Conservation (phyloP, 2,329 filamentous ascomycete genomes). For the Xylariomycetidae sp. region DNA sequence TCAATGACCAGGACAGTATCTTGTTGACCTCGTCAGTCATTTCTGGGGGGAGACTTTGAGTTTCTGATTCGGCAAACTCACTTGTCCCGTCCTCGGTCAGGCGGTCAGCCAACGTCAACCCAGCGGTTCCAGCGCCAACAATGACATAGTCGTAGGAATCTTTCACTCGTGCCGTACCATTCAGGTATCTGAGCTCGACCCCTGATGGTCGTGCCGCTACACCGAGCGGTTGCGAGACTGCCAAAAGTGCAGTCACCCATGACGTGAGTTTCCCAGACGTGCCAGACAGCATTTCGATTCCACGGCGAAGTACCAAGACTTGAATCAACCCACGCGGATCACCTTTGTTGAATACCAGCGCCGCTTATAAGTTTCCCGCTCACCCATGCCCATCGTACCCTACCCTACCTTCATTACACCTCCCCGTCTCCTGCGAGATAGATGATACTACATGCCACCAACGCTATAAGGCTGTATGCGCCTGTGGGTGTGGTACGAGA, state of each 20-base stretch:
- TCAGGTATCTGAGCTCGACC: neutral
- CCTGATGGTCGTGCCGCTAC: neutral
- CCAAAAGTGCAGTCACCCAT: neutral
- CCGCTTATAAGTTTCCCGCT: too few relatives aligned
- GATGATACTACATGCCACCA: neutral
- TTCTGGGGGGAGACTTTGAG: neutral
- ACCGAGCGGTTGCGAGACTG: neutral
- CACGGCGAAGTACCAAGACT: neutral
- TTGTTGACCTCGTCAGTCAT: slow-evolving; percentile 6
- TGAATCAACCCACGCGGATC: neutral
- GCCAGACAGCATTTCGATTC: neutral
- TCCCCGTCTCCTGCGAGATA: too few relatives aligned
- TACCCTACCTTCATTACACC: too few relatives aligned
- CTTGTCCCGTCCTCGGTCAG: slow-evolving; percentile 22
- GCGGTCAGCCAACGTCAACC: slow-evolving; percentile 22
- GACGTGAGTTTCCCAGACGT: neutral
- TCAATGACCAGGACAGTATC: slow-evolving; percentile 23
- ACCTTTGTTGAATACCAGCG: neutral
- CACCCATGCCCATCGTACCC: too few relatives aligned
- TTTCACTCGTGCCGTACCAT: neutral
- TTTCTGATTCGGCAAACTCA: slow-evolving; percentile 6
- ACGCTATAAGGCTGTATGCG: neutral
- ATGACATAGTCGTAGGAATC: slow-evolving; percentile 23
- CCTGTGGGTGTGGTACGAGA: too few relatives aligned
- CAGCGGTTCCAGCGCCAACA: slow-evolving; percentile 22